Conservation (phyloP, 805 yeast species). For the Lipomyces kockii region DNA sequence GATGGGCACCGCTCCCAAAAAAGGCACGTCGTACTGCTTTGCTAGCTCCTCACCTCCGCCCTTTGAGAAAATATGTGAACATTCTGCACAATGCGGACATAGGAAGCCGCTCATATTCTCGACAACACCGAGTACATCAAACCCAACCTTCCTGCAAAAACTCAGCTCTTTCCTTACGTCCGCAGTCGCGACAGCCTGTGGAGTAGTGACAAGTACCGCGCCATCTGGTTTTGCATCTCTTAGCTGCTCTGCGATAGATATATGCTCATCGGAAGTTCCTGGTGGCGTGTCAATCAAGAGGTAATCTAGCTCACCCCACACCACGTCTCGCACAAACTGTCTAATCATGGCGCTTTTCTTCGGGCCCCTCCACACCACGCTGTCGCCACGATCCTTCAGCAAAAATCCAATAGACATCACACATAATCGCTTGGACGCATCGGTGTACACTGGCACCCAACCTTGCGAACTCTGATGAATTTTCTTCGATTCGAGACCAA, state of each 20-base stretch:
- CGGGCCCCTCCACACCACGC: constrained; percentile 99
- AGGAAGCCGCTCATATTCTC: constrained; percentile 98
- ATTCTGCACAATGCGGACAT: constrained; percentile 90
- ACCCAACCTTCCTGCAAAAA: constrained; percentile 84
- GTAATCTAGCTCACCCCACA: constrained; percentile 82
- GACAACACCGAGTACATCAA: constrained; percentile 79
- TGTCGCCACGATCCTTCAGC: constrained; percentile 78
- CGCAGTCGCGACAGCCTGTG: constrained; percentile 89
- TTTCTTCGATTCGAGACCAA: constrained; percentile 80
- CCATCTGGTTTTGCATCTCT: constrained; percentile 75
- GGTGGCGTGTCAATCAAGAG: constrained; percentile 96
- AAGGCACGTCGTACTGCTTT: constrained; percentile 62
- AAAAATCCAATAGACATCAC: constrained; percentile 90
- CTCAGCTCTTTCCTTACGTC: constrained; percentile 94
- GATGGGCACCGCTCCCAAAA: constrained; percentile 87
- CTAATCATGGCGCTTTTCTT: constrained; percentile 97
- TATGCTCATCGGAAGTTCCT: constrained; percentile 98
- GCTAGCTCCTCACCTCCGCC: constrained; percentile 89
- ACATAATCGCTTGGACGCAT: constrained; percentile 51
- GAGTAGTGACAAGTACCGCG: constrained; percentile 94
- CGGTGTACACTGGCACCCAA: constrained; percentile 86
- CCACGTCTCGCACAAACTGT: constrained; percentile 87
- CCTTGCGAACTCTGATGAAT: constrained; percentile 82
- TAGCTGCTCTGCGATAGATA: constrained; percentile 91
- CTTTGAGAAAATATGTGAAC: constrained; percentile 83